Conservation (phyloP, 352 stramenopile genomes). For the Pythium rishiriense region DNA sequence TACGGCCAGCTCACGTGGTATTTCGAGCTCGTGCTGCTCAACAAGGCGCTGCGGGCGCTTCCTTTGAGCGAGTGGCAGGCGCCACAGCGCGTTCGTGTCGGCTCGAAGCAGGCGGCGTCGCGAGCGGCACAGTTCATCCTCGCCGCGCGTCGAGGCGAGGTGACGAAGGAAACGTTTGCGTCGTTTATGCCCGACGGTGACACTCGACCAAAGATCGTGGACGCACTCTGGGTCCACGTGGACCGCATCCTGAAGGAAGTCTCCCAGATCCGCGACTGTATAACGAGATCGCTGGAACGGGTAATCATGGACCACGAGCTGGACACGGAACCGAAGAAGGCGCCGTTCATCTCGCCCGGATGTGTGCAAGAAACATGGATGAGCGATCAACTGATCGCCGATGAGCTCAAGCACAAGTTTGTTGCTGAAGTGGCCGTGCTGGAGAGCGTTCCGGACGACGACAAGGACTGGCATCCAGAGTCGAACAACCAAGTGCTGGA, state of each 20-base stretch:
- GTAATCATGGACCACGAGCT: constrained; percentile 18
- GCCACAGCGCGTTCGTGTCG: constrained; percentile 1
- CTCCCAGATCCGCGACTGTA: constrained; percentile 10
- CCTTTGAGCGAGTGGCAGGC: constrained; percentile 4
- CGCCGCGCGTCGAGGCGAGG: constrained; percentile 12
- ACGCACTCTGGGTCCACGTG: constrained; percentile 23
- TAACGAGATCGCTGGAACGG: constrained; percentile 16
- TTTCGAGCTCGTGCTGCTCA: constrained; percentile 16
- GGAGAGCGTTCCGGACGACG: constrained; percentile 41
- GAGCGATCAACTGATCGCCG: constrained; percentile 31
- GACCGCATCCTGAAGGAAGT: constrained; percentile 22
- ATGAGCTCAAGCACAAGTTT: constrained; percentile 32
- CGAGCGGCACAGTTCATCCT: constrained; percentile 8
- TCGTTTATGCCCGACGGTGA: constrained; percentile 5
- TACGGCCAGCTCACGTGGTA: constrained; percentile 23
- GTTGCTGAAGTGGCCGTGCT: constrained; percentile 26
- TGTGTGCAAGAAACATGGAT: constrained; percentile 37
- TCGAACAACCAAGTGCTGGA: constrained; percentile 54
- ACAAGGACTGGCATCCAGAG: constrained; percentile 60
- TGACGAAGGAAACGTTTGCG: constrained; percentile 15
- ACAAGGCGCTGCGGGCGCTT: constrained; percentile 4
- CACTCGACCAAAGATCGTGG: constrained; percentile 4
- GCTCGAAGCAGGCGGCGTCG: neutral
- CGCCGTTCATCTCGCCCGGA: constrained; percentile 23
- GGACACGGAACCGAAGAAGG: too few relatives aligned